A percentile compares a stretch with the other conserved stretches of the same genome.
Evolutionary conservation across 306 rosid species (phyloP).

Genomic region (Begonia masoniana): DNA sequence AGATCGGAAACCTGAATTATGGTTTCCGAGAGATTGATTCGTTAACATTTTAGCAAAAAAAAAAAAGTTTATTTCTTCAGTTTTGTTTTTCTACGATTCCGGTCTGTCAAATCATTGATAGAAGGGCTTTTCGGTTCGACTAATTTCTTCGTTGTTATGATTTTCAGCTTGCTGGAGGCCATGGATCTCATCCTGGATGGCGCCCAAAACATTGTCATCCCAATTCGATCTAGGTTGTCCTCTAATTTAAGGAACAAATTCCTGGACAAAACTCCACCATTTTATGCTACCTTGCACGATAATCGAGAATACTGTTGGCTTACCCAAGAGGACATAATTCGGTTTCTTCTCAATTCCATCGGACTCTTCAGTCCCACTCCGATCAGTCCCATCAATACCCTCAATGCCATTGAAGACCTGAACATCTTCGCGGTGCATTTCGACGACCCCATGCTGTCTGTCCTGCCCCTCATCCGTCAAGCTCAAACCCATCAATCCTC

Average conservation of each 20-base stretch:
- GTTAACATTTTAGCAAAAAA: no score
- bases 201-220: slow-evolving; percentile 62
- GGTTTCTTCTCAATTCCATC: slow-evolving; percentile 69
- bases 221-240: slow-evolving; percentile 17
- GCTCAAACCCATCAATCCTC: slow-evolving; percentile 43
- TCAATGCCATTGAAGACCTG: slow-evolving; percentile 30
- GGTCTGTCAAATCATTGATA: no score
- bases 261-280: background rate
- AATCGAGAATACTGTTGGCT: slow-evolving; percentile 59
- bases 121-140: no score
- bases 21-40: no score
- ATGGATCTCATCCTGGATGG: slow-evolving; percentile 66
- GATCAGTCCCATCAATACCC: slow-evolving; percentile 34
- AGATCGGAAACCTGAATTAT: no score
- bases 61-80: no score
- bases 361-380: slow-evolving; percentile 39
- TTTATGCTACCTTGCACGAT: slow-evolving; percentile 22
- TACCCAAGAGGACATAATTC: slow-evolving; percentile 73
- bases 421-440: slow-evolving; percentile 33
- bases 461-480: slow-evolving; percentile 36
- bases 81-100: no score
- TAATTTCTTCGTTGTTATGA: background rate
- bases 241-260: background rate
- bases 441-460: slow-evolving; percentile 52
- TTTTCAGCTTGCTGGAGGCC: slow-evolving; percentile 50